Conservation (phyloP, 2,329 filamentous ascomycete genomes). For the Aureobasidium sp. region DNA sequence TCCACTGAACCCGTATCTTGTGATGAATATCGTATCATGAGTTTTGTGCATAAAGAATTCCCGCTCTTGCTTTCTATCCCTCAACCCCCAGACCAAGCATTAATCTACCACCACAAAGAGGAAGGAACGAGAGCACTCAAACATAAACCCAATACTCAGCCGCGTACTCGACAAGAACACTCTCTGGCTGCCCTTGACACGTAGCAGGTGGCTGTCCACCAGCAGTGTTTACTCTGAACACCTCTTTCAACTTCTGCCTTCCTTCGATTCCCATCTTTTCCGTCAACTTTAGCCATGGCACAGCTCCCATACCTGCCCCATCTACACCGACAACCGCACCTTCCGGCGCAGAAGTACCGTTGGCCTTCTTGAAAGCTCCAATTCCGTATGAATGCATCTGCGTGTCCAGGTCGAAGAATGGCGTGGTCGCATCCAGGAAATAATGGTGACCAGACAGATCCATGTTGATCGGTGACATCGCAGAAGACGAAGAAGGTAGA, state of each 20-base stretch:
- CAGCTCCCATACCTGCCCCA: slow-evolving; percentile 54
- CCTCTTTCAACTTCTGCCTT: slow-evolving; percentile 57
- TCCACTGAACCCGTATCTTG: neutral
- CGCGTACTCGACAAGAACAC: slow-evolving; percentile 70
- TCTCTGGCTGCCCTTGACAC: slow-evolving; percentile 54
- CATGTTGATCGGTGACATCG: slow-evolving; percentile 47
- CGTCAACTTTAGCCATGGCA: slow-evolving; percentile 69
- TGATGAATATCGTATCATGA: neutral
- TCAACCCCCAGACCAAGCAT: neutral
- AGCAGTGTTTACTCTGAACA: slow-evolving; percentile 77
- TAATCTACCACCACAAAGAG: neutral
- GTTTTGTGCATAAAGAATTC: neutral
- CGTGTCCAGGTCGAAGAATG: slow-evolving; percentile 71
- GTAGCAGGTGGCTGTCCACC: slow-evolving; percentile 67
- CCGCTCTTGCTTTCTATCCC: neutral
- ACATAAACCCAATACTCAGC: slow-evolving; percentile 64
- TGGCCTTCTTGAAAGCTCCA: slow-evolving; percentile 55
- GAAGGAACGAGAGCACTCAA: neutral
- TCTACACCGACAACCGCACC: slow-evolving; percentile 49
- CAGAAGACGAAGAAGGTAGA: slow-evolving; percentile 35
- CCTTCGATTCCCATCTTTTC: slow-evolving; percentile 37
- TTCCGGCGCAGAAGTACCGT: slow-evolving; percentile 52
- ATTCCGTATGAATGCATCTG: slow-evolving; percentile 44
- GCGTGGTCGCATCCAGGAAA: slow-evolving; percentile 61
- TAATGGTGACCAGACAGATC: slow-evolving; percentile 68